Percentiles rank a stretch among this genome's conserved stretches.
These are phyloP conservation scores for Adansonia rubrostipa DNA, from an alignment of 441 rosid genomes.

Conservation along the genomic window DNA sequence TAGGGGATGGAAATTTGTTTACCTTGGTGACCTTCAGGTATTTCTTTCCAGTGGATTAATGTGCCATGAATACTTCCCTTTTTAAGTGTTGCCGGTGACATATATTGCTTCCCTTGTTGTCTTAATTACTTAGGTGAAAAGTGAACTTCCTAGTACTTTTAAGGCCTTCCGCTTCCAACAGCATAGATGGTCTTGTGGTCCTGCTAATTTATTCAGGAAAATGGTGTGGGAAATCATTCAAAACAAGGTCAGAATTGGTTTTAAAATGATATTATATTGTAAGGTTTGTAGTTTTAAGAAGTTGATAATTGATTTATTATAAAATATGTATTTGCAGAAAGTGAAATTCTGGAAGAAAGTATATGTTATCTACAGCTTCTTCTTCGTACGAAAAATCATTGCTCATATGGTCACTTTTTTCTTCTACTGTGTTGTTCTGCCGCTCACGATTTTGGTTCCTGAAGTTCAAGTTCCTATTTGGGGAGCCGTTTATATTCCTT, in stretches of 20 bases:
- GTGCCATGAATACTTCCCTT: neutral
- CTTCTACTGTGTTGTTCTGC: constrained; percentile 91
- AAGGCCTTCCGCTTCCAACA: constrained; percentile 97
- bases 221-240: constrained; percentile 91
- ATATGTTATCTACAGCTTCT: constrained; percentile 96
- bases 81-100: neutral
- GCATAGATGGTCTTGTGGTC: constrained; percentile 99
- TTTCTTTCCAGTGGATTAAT: neutral
- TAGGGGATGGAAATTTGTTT: constrained; percentile 92
- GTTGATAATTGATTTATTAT: neutral
- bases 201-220: constrained; percentile 95
- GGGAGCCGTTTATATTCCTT: constrained; percentile 97
- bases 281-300: too few relatives aligned
- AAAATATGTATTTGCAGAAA: constrained; percentile 52
- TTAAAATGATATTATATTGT: neutral
- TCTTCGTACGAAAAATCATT: constrained; percentile 87
- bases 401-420: constrained; percentile 92
- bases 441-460: constrained; percentile 84
- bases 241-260: constrained; percentile 56
- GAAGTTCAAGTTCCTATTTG: constrained; percentile 91
- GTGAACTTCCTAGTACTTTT: constrained; percentile 98
- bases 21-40: constrained; percentile 97
- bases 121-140: constrained; percentile 60
- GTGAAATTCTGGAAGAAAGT: constrained; percentile 96
- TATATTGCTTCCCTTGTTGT: neutral